Base-by-base conservation (phyloP, 2,329 filamentous ascomycete species). In the Paecilomyces formosus region DNA sequence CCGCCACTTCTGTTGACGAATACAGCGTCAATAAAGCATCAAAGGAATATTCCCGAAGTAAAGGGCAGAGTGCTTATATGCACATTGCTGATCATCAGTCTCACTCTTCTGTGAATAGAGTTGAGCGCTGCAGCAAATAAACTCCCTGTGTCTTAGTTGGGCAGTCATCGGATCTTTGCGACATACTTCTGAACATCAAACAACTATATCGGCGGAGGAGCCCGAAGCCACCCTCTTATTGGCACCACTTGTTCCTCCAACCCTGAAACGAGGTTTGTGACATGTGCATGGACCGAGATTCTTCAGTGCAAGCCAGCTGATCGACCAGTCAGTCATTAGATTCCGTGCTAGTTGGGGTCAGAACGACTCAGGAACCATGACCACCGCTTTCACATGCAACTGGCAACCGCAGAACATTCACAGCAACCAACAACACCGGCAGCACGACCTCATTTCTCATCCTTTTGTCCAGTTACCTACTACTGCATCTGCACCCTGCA, bases 401-500 rank as follows among this genome's bases (percentile, higher is more conserved):
- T 28, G 22, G 50, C 50, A 28, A 24, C 26, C 5, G 21, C 22
- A 52, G 22, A 52, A 21, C 50, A 28, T n/a, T 28, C 21, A 24
- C 7, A 24, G 22, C 26, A 28, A 52, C 50, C 50, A 28, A 5
- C 18, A 52, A 28, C 39, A 45, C 3, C 39, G n/a, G 39, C 39
- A 45, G 39, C 39, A 45, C 39, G 50, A 28, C 12, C 50, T 28
- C 22, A 24, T 28, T 26, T 52, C 21, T 22, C 26, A 21, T n/a
- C 26, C 50, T 18, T 61, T 61, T 55, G 55, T 65, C 28, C 57
- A 60, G 55, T 50, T 63, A 31, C 58, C 58, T 12, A 50, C 60
- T 26, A 26, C 24, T 26, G 24, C 24, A 26, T 26, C 24, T 8
- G 5, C 35, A 31, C 18, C 57, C 26, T 55, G 56, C 49, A 35